Percentiles rank a stretch among this genome's conserved stretches.
phyloP scores from a whole-genome alignment of 108 stramenopile genomes.

The Fragilariopsis cylindrus region DNA sequence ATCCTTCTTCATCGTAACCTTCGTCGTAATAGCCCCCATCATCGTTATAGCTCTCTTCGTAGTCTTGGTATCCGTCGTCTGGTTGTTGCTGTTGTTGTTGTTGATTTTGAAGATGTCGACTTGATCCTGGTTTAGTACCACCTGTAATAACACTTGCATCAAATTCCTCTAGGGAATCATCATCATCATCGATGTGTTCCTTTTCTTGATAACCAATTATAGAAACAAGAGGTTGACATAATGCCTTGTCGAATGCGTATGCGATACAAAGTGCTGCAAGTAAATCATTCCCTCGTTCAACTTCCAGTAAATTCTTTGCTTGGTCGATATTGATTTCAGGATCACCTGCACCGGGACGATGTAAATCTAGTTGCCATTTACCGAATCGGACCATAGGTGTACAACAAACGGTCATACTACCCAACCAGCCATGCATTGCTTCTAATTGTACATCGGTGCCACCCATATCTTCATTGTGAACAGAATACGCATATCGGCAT shows the following conservation, averaged over 20 bases:
- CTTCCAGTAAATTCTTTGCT: slow-evolving; percentile 39
- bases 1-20: slow-evolving; percentile 1
- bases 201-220: slow-evolving; percentile 45
- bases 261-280: slow-evolving; percentile 49
- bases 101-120: neutral
- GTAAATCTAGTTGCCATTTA: slow-evolving; percentile 43
- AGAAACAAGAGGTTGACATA: slow-evolving; percentile 46
- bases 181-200: slow-evolving; percentile 43
- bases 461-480: slow-evolving; percentile 36
- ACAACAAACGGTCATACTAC: slow-evolving; percentile 53
- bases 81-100: neutral
- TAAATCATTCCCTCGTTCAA: slow-evolving; percentile 47
- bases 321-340: slow-evolving; percentile 46
- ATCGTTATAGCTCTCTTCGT: neutral
- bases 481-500: slow-evolving; percentile 36
- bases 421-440: slow-evolving; percentile 48
- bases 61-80: neutral
- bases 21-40: slow-evolving; percentile 6
- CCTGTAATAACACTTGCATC: slow-evolving; percentile 11
- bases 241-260: slow-evolving; percentile 45
- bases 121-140: neutral
- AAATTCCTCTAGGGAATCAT: slow-evolving; percentile 21
- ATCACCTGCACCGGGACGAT: slow-evolving; percentile 30
- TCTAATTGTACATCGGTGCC: slow-evolving; percentile 24
- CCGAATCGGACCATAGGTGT: slow-evolving; percentile 45